phyloP scores from a whole-genome alignment of 139 green algal genomes.

The Chlamydomonas eustigma region DNA sequence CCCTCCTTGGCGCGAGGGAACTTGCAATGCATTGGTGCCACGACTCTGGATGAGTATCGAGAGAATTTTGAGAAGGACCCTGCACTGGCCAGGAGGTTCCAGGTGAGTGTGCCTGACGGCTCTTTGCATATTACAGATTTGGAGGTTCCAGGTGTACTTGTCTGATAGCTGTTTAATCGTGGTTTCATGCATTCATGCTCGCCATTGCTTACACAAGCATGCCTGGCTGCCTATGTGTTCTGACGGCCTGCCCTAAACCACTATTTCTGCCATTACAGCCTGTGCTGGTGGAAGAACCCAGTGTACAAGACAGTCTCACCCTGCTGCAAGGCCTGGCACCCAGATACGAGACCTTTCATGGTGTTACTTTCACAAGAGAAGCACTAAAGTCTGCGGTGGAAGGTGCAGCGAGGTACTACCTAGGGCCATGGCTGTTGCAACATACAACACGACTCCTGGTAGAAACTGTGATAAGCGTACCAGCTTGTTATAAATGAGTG shows the following conservation, averaged over 20 bases:
- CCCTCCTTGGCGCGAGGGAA: conserved; percentile 68
- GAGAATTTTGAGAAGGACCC: conserved; percentile 86
- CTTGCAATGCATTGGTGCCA: conserved; percentile 78
- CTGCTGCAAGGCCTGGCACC: conserved; percentile 71
- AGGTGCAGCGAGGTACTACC: conserved; percentile 43
- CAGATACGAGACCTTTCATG: conserved; percentile 80
- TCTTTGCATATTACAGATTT: too few relatives aligned
- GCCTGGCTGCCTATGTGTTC: background rate
- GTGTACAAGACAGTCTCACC: conserved; percentile 54
- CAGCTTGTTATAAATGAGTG: too few relatives aligned
- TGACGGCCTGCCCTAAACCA: background rate
- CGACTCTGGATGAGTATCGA: conserved; percentile 86
- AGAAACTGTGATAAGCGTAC: too few relatives aligned
- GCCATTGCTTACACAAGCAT: too few relatives aligned
- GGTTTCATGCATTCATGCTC: too few relatives aligned
- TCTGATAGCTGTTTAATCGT: too few relatives aligned
- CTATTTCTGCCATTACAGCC: conserved; percentile 35
- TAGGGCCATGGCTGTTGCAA: background rate
- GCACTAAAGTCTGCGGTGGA: conserved; percentile 67
- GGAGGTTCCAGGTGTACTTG: too few relatives aligned
- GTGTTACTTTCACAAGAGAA: conserved; percentile 57
- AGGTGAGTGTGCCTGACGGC: too few relatives aligned
- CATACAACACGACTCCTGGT: background rate
- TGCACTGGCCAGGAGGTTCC: conserved; percentile 61
- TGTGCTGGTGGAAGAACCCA: conserved; percentile 76